Evolutionary conservation across 805 yeast species (phyloP), one percentile per base, ranked within the genome.

Genomic region (Debaryomyces castellii): DNA sequence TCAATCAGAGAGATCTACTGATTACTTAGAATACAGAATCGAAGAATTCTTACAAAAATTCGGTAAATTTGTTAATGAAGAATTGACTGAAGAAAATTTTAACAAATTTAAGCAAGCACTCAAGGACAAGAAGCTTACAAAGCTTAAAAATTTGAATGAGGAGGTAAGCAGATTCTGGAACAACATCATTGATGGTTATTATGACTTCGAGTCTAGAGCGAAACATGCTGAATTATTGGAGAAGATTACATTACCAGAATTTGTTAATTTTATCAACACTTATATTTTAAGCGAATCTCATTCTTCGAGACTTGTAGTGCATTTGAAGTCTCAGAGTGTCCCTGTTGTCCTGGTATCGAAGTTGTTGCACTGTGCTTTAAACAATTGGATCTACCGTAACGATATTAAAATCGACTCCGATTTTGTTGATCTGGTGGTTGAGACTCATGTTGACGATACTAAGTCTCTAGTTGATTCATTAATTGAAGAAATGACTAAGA

Each of bases 1-100:
- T 41, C 99, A 92, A 68, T 84, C 94, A 48, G 97, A 89, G 62
- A 81, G 85, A 60, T 67, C 88, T 2, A 74, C 94, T 2, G 78
- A 76, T 11, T 91, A 83, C 62, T 73, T 94, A 49, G 89, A 88
- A 59, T 77, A 77, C 51, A 78, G 99, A 64, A 85, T 94, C 45
- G 85, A 80, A 30, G 76, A 77, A 44, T 89, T 89, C 59, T 68
- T 90, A 44, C 63, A 63, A 14, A 52, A 57, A 17, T 77, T 84
- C 53, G 74, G 76, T 7, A 58, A 61, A 12, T 63, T 73, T 21
- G 56, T 89, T 37, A 66, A 63, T 3, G 45, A 52, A 1, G 66
- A 70, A 3, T 68, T 92, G 73, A 58, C 80, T 1, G 81, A 76
- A 3, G 85, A 76, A 16, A 94, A 84, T 46, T 90, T 85, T 55